phyloP scores from a whole-genome alignment of 2,329 filamentous ascomycete genomes.

The Elsinoe perseae region DNA sequence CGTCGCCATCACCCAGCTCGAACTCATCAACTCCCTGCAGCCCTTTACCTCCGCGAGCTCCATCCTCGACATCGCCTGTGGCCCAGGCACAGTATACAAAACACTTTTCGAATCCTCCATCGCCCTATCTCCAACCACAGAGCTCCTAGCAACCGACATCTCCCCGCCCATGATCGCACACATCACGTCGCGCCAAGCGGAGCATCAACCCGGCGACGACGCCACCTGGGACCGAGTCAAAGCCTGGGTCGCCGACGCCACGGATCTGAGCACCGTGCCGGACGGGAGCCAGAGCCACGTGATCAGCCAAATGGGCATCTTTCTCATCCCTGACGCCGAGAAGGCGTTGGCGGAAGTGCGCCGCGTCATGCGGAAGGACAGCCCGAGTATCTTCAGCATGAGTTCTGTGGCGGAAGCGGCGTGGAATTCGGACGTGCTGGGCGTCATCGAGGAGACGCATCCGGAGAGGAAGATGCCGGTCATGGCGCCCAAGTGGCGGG shows the following conservation, averaged over 20 bases:
- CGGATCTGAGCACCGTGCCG: not conserved
- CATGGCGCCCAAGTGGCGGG: not conserved
- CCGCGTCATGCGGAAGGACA: not conserved
- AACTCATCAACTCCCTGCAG: not conserved
- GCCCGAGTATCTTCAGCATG: not conserved
- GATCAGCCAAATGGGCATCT: constrained; percentile 13
- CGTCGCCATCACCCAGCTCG: not conserved
- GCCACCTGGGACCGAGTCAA: not conserved
- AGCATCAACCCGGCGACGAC: not conserved
- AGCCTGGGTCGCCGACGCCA: constrained; percentile 6
- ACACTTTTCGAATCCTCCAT: constrained; percentile 2
- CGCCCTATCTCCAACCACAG: not conserved
- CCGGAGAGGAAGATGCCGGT: not conserved
- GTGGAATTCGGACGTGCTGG: constrained; percentile 7
- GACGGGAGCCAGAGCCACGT: constrained; percentile 7
- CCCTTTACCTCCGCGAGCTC: constrained; percentile 11
- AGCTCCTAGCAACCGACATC: constrained; percentile 10
- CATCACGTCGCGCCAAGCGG: not conserved
- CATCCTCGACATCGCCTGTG: constrained; percentile 15
- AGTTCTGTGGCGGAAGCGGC: not conserved
- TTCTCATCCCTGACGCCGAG: constrained; percentile 2
- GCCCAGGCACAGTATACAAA: constrained; percentile 8
- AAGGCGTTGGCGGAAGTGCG: not conserved
- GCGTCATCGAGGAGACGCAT: not conserved
- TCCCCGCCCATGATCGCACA: constrained; percentile 8